Percentiles rank a stretch among this genome's conserved stretches.
Evolutionary conservation across 225 moss, liverwort and hornwort genomes (phyloP).

Genomic region (Anthoceros angustus): DNA sequence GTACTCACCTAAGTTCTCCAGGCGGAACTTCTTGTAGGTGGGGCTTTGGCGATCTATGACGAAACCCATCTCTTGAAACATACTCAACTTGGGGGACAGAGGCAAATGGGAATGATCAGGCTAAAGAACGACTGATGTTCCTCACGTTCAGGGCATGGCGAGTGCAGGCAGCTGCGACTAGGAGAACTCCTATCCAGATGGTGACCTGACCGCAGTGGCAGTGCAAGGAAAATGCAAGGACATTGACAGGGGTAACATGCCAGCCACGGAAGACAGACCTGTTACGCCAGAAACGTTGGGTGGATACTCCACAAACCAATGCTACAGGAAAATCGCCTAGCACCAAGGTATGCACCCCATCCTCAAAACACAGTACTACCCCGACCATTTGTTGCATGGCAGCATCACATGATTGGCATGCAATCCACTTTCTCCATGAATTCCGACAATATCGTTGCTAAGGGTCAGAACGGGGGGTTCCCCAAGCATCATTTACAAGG

Average conservation of each 20-base stretch:
- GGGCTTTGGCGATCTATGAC: constrained; percentile 55
- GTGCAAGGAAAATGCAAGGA: too few relatives aligned
- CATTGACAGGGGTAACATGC: too few relatives aligned
- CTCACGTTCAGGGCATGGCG: constrained; percentile 2
- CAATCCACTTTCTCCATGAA: background rate
- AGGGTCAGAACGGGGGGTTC: background rate
- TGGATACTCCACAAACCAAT: too few relatives aligned
- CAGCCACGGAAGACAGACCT: too few relatives aligned
- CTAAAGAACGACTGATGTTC: background rate
- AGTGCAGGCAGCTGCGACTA: background rate
- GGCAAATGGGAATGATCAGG: constrained; percentile 7
- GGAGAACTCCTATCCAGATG: too few relatives aligned
- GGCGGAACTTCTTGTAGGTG: constrained; percentile 65
- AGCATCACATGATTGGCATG: background rate
- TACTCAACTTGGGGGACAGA: constrained; percentile 39
- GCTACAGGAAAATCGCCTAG: too few relatives aligned
- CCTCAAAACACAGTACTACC: background rate
- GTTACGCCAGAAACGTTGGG: too few relatives aligned
- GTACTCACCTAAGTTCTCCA: constrained; percentile 48
- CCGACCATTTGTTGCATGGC: background rate
- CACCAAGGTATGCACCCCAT: background rate
- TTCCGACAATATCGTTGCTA: background rate
- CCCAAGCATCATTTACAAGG: background rate
- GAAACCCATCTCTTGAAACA: constrained; percentile 80
- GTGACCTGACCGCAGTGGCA: too few relatives aligned